phyloP scores from a whole-genome alignment of 148 eudicot species.

The Chenopodium berlandieri region DNA sequence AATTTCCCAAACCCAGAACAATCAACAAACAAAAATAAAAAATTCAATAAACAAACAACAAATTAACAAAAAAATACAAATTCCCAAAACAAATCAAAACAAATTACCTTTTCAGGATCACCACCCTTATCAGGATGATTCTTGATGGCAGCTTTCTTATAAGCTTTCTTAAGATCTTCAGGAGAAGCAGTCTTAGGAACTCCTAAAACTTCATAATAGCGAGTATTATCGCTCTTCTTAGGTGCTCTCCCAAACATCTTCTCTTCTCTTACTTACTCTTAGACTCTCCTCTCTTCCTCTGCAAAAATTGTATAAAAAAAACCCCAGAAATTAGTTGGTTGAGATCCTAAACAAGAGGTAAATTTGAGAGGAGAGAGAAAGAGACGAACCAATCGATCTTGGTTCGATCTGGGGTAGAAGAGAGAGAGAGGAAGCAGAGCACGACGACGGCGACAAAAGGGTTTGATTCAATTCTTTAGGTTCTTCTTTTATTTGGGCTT shows the following conservation, averaged over 20 bases:
- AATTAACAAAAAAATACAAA: not conserved
- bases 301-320: not conserved
- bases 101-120: constrained; percentile 61
- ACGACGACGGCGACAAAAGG: constrained; percentile 6
- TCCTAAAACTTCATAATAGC: constrained; percentile 51
- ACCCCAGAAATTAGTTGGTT: not conserved
- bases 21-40: no score
- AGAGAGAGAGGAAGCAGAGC: not conserved
- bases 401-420: not conserved
- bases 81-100: not conserved
- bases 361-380: not conserved
- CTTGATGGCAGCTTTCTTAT: constrained; percentile 61
- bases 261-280: not conserved
- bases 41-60: not conserved
- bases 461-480: not conserved
- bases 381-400: not conserved
- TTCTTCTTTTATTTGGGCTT: not conserved
- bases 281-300: not conserved
- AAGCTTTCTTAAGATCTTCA: constrained; percentile 68
- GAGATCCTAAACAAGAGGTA: not conserved
- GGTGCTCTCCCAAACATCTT: constrained; percentile 66
- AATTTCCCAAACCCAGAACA: no score
- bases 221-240: constrained; percentile 53
- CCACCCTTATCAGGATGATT: constrained; percentile 81
- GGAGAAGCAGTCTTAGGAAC: constrained; percentile 45